Evolutionary conservation across 805 yeast genomes (phyloP).

Genomic region (Starmerella davenportii): DNA sequence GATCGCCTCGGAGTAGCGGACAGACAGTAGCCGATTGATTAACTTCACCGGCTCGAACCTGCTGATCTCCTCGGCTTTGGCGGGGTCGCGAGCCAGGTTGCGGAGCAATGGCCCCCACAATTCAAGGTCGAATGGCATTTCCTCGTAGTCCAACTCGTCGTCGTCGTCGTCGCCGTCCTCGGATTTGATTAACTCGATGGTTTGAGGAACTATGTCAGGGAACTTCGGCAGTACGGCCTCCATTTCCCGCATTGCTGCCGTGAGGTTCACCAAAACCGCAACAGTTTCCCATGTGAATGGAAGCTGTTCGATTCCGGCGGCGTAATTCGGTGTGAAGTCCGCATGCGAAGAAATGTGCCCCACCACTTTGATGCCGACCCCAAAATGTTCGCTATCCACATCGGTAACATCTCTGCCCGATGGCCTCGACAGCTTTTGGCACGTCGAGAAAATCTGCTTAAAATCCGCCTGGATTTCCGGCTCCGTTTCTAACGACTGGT

Average conservation of each 20-base stretch:
- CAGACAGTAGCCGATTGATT: slow-evolving; percentile 1
- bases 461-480: slow-evolving; percentile 4
- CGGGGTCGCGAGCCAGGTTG: slow-evolving; percentile 7
- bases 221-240: slow-evolving; percentile 5
- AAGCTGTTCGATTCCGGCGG: background rate
- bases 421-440: slow-evolving; percentile 1
- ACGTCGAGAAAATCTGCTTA: slow-evolving; percentile 1
- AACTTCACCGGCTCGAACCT: slow-evolving; percentile 2
- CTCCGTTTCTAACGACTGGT: slow-evolving; percentile 5
- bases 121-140: slow-evolving; percentile 5
- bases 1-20: background rate
- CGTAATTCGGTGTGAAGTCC: slow-evolving; percentile 1
- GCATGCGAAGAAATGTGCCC: slow-evolving; percentile 8
- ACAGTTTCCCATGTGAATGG: slow-evolving; percentile 13
- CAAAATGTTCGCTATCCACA: slow-evolving; percentile 1
- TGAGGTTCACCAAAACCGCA: slow-evolving; percentile 9
- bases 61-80: slow-evolving; percentile 4
- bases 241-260: slow-evolving; percentile 4
- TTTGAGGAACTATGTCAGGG: slow-evolving; percentile 8
- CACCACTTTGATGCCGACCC: slow-evolving; percentile 6
- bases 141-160: background rate
- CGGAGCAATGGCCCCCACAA: slow-evolving; percentile 10
- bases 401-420: background rate
- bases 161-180: slow-evolving; percentile 8
- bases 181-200: slow-evolving; percentile 3